Evolutionary conservation across 495 filamentous ascomycete genomes (phyloP).

Genomic region (Parathielavia appendiculata): DNA sequence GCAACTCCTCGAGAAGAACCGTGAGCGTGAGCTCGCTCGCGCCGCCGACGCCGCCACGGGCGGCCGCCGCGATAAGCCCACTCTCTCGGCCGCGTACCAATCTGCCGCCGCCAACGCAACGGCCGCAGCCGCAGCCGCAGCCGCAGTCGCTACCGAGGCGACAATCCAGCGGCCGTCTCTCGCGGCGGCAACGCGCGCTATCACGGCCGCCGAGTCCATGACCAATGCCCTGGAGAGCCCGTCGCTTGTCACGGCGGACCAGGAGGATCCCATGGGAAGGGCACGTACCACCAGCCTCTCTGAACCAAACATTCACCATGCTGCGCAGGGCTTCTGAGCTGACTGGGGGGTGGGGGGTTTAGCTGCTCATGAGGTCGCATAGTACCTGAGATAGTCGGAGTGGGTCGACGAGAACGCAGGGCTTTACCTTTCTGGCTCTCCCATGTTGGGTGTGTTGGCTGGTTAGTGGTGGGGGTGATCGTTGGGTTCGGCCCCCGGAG

Average conservation of each 20-base stretch:
- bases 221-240: constrained; percentile 57
- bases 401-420: not conserved
- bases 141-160: constrained; percentile 6
- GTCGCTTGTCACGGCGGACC: constrained; percentile 52
- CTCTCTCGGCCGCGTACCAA: constrained; percentile 25
- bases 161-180: constrained; percentile 27
- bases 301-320: constrained; percentile 36
- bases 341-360: constrained; percentile 33
- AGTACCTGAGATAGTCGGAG: constrained; percentile 4
- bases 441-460: too few relatives aligned
- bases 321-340: constrained; percentile 21
- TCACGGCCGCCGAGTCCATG: constrained; percentile 59
- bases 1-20: constrained; percentile 68
- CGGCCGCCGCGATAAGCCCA: constrained; percentile 27
- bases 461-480: too few relatives aligned
- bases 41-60: constrained; percentile 34
- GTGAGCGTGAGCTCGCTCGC: constrained; percentile 43
- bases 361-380: constrained; percentile 35
- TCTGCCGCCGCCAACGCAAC: constrained; percentile 21
- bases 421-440: too few relatives aligned
- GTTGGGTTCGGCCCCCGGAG: not conserved
- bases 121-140: constrained; percentile 5
- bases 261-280: constrained; percentile 65
- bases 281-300: constrained; percentile 53
- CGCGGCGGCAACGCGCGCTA: constrained; percentile 42